phyloP scores from a whole-genome alignment of 345 rosid genomes.

The Populus deltoides region DNA sequence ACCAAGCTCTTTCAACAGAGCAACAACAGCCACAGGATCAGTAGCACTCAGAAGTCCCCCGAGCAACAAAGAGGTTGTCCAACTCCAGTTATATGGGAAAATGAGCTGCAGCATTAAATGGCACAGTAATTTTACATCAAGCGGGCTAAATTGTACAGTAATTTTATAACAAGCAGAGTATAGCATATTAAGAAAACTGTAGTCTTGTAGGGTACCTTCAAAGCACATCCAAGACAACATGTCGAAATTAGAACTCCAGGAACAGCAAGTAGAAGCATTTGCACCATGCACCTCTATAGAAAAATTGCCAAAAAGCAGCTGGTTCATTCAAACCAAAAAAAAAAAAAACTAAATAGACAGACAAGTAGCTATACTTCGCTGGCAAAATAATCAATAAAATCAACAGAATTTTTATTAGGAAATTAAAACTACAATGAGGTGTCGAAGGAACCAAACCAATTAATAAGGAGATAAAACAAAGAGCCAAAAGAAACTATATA shows the following conservation, averaged over 20 bases:
- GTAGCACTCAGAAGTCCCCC: slow-evolving; percentile 98
- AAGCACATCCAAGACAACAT: slow-evolving; percentile 61
- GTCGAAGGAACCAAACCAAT: neutral
- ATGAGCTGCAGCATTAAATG: slow-evolving; percentile 48
- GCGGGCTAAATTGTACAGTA: neutral
- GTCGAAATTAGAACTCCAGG: slow-evolving; percentile 95
- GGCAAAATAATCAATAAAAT: neutral
- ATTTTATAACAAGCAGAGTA: neutral
- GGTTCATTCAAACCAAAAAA: neutral
- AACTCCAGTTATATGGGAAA: slow-evolving; percentile 88
- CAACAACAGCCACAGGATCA: slow-evolving; percentile 98
- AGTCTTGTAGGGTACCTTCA: slow-evolving; percentile 53
- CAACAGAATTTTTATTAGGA: neutral
- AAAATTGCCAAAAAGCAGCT: neutral
- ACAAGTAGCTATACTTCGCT: neutral
- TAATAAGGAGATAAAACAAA: neutral
- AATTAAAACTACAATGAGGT: neutral
- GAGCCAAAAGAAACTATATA: neutral
- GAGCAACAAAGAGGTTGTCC: slow-evolving; percentile 88
- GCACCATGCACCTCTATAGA: slow-evolving; percentile 75
- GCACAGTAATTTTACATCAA: slow-evolving; percentile 2
- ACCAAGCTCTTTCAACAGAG: slow-evolving; percentile 91
- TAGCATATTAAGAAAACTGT: neutral
- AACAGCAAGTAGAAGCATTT: slow-evolving; percentile 92
- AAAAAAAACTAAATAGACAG: neutral